Base-by-base conservation (phyloP, 1,139 yeast genomes). In the Saccharomycopsis hybrid region DNA sequence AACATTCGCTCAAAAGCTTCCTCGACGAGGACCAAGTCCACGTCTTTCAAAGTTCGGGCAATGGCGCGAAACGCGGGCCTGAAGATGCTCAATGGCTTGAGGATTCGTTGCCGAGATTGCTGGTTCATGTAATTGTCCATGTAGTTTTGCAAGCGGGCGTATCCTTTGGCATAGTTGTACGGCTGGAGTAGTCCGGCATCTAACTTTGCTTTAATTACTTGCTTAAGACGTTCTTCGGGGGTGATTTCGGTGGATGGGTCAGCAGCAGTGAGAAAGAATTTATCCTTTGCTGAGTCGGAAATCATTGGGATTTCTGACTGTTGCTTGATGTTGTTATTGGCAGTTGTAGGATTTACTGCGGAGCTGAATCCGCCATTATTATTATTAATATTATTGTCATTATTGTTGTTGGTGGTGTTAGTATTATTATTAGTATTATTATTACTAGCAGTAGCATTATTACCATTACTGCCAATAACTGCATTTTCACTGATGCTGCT, bases 111-210 rank as follows among this genome's bases (percentile, higher is more conserved):
- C 56, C 92, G 73, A 46, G 95, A 85, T 2, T 87, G 78, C 5
- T 80, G 76, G 56, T 87, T 85, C 97, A 90, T 90, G 65, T 88
- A 85, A 59, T 83, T 84, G 63, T 90, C 97, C 96, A 90, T 88
- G 65, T 89, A 92, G 53, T 80, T 77, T 64, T 89, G 96, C 54
- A 92, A 67, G 44, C 97, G 70, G 1, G 95, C 95, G 63, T 92
- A 92, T 0, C 97, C 97, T 58, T 85, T 82, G 8, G 96, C 97
- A 62, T 92, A 90, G 65, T 92, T 87, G 65, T 89, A 92, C 0
- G 98, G 98, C 62, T 85, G 90, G 42, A 92, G 68, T 45, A 92
- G 72, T 0, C 97, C 98, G 0, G 98, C 98, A 62, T 88, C 96
- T 42, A 90, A 70, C 61, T 92, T 92, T 13, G 98, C 97, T 60